Evolutionary conservation across 2,329 filamentous ascomycete genomes (phyloP), one percentile per base, ranked within the genome.

Genomic region (Alternaria sp.): DNA sequence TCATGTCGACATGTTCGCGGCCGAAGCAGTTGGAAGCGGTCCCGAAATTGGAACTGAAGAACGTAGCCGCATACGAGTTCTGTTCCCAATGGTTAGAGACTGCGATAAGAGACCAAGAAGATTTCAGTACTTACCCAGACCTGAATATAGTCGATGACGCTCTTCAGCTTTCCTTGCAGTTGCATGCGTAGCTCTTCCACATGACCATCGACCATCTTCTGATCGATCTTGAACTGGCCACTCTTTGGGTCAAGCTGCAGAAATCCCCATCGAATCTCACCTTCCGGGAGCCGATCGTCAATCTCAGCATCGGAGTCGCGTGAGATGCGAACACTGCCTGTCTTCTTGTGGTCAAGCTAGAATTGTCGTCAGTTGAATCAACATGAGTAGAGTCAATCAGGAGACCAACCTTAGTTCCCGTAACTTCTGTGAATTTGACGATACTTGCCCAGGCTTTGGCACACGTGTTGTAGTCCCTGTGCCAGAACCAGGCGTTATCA

Each of bases 1-100:
- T 85, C 52, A 81, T 81, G 61, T 87, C 83, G 4, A 88, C 82
- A 67, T 87, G 85, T 19, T 80, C 75, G 21, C 79, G 81, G 0
- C 85, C 85, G 58, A 85, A 85, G 65, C 85, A 87, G 58, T 86
- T 84, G 4, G 84, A 83, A 0, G 85, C 76, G 32, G 81, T 80
- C 19, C 85, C 85, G 61, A 87, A 87, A 66, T 86, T 87, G 15
- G 81, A 82, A 4, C 80, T 79, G 73, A 88, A 85, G 77, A 87
- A 88, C 0, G 81, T 83, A 3, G 78, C 79, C 1, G 81, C 84
- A 64, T 86, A 87, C 0, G 82, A 81, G 65, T 88, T 87, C 85
- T 85, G 86, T 40, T 0, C 82, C 78, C 54, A 4, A 3, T 21
- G 3, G 12, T 70, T 17, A 69, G 67, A 19, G 11, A 23, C 3